Percentiles rank a stretch among this genome's conserved stretches.
These are phyloP conservation scores for Ophiostoma perfectum DNA, from an alignment of 2,329 filamentous ascomycete genomes.

Conservation along the genomic window DNA sequence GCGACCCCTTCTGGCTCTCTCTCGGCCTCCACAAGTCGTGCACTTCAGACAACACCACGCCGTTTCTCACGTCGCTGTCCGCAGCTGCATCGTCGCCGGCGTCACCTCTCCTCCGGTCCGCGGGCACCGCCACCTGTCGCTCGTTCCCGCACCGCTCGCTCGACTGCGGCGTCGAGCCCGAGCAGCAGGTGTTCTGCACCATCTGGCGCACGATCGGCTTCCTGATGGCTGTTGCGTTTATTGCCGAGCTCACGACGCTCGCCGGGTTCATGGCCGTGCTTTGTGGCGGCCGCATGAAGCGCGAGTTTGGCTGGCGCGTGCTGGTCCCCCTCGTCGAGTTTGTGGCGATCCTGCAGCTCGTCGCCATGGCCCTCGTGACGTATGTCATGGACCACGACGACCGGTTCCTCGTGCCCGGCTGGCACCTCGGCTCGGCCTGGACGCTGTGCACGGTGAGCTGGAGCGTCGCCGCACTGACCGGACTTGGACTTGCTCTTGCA, in stretches of 20 bases:
- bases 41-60: constrained; percentile 48
- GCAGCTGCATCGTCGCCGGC: background rate
- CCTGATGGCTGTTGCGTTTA: constrained; percentile 74
- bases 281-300: constrained; percentile 69
- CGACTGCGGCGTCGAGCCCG: constrained; percentile 57
- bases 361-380: constrained; percentile 75
- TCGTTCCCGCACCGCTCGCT: constrained; percentile 61
- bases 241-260: constrained; percentile 76
- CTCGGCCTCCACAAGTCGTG: constrained; percentile 81
- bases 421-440: constrained; percentile 75
- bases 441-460: constrained; percentile 59
- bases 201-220: constrained; percentile 90
- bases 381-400: constrained; percentile 79
- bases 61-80: background rate
- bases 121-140: constrained; percentile 53
- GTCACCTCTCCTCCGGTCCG: background rate
- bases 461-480: constrained; percentile 47
- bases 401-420: constrained; percentile 73
- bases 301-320: constrained; percentile 78
- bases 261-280: constrained; percentile 74
- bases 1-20: constrained; percentile 48
- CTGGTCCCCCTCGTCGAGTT: constrained; percentile 60
- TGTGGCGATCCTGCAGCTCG: constrained; percentile 64
- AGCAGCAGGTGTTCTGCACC: constrained; percentile 66
- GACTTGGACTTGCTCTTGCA: constrained; percentile 57